Percentiles rank a stretch among this genome's conserved stretches.
Evolutionary conservation across 1,284 basidiomycete genomes (phyloP).

Genomic region (Malassezia slooffiae): DNA sequence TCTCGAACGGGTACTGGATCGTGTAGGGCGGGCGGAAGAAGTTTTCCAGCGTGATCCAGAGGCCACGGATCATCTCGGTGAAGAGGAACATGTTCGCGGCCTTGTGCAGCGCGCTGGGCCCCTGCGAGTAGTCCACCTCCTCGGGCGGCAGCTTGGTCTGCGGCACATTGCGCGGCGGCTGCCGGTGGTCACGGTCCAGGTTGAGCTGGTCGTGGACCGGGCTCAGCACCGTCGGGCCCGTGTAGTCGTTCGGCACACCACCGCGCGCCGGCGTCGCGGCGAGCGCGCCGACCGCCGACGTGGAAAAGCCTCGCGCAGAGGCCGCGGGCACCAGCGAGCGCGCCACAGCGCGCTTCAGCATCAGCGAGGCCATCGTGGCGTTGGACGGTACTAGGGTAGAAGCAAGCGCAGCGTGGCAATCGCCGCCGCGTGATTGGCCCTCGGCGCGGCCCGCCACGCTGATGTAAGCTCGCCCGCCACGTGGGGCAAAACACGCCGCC

Average conservation of each 20-base stretch:
- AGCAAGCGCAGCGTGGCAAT: slow-evolving; percentile 2
- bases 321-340: slow-evolving; percentile 2
- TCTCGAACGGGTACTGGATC: slow-evolving; percentile 70
- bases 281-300: not conserved
- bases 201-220: slow-evolving; percentile 15
- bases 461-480: too few species aligned
- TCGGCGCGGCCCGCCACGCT: not conserved
- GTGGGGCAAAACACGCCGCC: too few species aligned
- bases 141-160: slow-evolving; percentile 7
- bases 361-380: slow-evolving; percentile 10
- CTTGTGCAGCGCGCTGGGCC: slow-evolving; percentile 65
- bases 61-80: slow-evolving; percentile 91
- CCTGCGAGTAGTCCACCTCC: slow-evolving; percentile 51
- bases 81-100: slow-evolving; percentile 95
- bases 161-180: too few species aligned
- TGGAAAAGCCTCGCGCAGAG: slow-evolving; percentile 5
- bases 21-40: slow-evolving; percentile 96
- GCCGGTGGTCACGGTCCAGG: slow-evolving; percentile 8
- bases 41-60: slow-evolving; percentile 98
- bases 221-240: slow-evolving; percentile 9
- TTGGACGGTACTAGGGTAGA: too few species aligned
- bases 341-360: slow-evolving; percentile 6
- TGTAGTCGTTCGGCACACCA: slow-evolving; percentile 4
- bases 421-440: slow-evolving; percentile 2
- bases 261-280: slow-evolving; percentile 6